Conservation (phyloP, 2,329 filamentous ascomycete species). For the Polytolypa hystricis region DNA sequence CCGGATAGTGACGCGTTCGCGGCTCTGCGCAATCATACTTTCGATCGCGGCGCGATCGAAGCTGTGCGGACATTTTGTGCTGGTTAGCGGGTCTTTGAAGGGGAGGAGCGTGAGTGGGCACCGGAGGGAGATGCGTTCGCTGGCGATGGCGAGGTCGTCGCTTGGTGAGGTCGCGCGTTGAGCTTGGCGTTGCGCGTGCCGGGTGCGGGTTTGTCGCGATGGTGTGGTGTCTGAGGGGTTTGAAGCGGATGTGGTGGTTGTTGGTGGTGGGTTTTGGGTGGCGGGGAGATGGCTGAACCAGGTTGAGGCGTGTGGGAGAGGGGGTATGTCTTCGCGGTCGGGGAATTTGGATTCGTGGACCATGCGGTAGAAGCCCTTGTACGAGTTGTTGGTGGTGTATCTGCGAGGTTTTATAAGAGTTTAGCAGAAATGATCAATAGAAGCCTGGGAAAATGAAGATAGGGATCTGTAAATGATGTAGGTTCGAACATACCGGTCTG, state of each 20-base stretch:
- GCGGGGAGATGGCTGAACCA: conserved; percentile 45
- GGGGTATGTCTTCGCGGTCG: conserved; percentile 39
- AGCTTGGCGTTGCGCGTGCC: neutral
- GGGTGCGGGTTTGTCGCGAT: conserved; percentile 13
- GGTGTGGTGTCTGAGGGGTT: conserved; percentile 22
- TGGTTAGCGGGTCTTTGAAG: conserved; percentile 38
- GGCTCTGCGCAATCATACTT: conserved; percentile 30
- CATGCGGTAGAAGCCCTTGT: conserved; percentile 49
- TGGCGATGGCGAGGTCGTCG: conserved; percentile 36
- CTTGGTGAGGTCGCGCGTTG: conserved; percentile 19
- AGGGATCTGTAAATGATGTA: conserved; percentile 1
- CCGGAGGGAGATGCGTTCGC: conserved; percentile 35
- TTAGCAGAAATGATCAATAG: conserved; percentile 6
- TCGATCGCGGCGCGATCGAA: conserved; percentile 39
- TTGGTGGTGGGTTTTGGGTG: conserved; percentile 12
- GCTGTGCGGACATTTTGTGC: conserved; percentile 38
- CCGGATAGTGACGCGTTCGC: conserved; percentile 17
- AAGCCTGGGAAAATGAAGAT: conserved; percentile 6
- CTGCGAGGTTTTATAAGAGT: conserved; percentile 13
- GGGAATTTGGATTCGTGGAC: conserved; percentile 50
- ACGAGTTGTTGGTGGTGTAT: conserved; percentile 51
- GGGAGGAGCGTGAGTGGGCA: conserved; percentile 38
- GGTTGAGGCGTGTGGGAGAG: conserved; percentile 44
- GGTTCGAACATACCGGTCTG: conserved; percentile 25
- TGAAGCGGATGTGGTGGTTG: conserved; percentile 12